Evolutionary conservation across 805 yeast species (phyloP).

Genomic region (Metschnikowia santaceciliae): DNA sequence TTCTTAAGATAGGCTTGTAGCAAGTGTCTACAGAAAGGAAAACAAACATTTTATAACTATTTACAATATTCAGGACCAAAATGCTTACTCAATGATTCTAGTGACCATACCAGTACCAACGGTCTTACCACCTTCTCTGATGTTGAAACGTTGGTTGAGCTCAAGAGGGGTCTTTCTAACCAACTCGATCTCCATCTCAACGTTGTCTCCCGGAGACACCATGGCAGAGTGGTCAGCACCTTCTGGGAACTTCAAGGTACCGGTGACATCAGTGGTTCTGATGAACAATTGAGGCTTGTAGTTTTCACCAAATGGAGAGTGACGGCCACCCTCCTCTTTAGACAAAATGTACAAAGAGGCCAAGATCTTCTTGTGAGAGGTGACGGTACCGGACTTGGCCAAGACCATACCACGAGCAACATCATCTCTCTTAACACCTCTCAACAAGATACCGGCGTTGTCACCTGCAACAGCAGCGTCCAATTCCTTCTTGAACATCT

Average conservation of each 20-base stretch:
- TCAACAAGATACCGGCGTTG: conserved; percentile 93
- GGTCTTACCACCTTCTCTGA: conserved; percentile 99
- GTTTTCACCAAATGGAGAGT: conserved; percentile 93
- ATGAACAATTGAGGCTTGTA: conserved; percentile 97
- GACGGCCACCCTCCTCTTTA: conserved; percentile 99
- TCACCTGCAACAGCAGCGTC: conserved; percentile 99
- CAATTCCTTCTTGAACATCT: conserved; percentile 98
- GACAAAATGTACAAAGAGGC: conserved; percentile 90
- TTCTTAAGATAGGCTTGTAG: too few species aligned
- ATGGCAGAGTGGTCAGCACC: conserved; percentile 79
- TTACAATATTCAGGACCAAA: neutral
- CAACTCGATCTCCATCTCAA: conserved; percentile 90
- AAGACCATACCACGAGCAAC: conserved; percentile 96
- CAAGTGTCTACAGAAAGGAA: neutral
- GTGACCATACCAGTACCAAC: conserved; percentile 99
- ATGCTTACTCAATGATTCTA: conserved; percentile 66
- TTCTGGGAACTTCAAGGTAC: conserved; percentile 83
- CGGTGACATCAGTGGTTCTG: conserved; percentile 95
- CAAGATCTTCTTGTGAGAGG: conserved; percentile 89
- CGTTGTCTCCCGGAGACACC: conserved; percentile 97
- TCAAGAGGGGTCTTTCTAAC: conserved; percentile 91
- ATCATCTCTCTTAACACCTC: conserved; percentile 98
- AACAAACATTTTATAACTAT: conserved; percentile 5
- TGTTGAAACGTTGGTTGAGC: conserved; percentile 96
- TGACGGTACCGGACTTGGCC: conserved; percentile 87